Percentiles rank a stretch among this genome's conserved stretches.
These are phyloP conservation scores for Letharia columbiana DNA, from an alignment of 495 filamentous ascomycete species.

Conservation along the genomic window DNA sequence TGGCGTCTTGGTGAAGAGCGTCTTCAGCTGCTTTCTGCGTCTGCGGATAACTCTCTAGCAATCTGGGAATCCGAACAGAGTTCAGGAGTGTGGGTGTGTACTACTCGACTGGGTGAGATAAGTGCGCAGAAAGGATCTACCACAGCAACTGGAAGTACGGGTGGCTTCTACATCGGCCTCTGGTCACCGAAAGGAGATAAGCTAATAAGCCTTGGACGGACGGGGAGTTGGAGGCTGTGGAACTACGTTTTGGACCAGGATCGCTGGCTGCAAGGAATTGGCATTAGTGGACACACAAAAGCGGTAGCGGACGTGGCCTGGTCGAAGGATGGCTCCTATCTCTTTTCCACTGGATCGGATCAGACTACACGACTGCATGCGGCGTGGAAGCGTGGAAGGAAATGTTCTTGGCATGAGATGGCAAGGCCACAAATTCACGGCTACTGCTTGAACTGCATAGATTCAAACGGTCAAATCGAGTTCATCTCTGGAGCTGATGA, in stretches of 20 bases:
- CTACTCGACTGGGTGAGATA: conserved; percentile 80
- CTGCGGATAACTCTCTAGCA: conserved; percentile 88
- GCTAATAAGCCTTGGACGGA: conserved; percentile 76
- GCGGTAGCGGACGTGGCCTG: conserved; percentile 73
- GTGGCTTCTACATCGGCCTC: conserved; percentile 91
- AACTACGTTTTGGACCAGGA: conserved; percentile 44
- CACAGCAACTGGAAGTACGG: conserved; percentile 88
- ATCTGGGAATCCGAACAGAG: conserved; percentile 79
- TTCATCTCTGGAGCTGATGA: conserved; percentile 98
- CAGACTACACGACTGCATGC: conserved; percentile 92
- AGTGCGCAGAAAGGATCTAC: conserved; percentile 89
- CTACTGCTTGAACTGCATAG: conserved; percentile 94
- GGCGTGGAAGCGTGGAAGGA: conserved; percentile 56
- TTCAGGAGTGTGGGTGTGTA: conserved; percentile 85
- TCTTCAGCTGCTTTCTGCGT: conserved; percentile 76
- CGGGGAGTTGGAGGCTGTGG: conserved; percentile 91
- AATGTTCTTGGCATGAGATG: conserved; percentile 83
- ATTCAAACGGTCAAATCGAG: conserved; percentile 54
- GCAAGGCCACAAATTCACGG: conserved; percentile 94
- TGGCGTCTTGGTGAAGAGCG: conserved; percentile 56
- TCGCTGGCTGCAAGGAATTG: conserved; percentile 66
- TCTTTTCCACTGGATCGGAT: conserved; percentile 82
- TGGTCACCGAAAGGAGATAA: conserved; percentile 75
- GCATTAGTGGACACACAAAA: conserved; percentile 75
- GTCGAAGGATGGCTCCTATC: conserved; percentile 73